phyloP scores from a whole-genome alignment of 139 green algal species.

The Chlamydomonas sphaeroides region DNA sequence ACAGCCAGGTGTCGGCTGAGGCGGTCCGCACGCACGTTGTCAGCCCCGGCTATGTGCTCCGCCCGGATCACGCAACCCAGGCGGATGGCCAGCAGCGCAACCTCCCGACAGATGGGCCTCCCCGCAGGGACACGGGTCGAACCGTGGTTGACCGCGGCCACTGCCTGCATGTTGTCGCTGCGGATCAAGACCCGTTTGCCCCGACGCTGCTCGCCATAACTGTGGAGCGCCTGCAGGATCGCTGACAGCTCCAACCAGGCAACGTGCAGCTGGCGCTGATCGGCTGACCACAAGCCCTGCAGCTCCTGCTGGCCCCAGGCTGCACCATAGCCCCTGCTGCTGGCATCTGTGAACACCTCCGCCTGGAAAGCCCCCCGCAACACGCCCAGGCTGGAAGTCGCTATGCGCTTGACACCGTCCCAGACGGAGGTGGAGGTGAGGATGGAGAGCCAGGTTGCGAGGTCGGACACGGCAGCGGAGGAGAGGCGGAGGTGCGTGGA shows the following conservation, averaged over 20 bases:
- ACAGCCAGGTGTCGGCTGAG: not conserved
- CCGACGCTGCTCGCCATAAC: not conserved
- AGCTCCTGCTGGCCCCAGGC: not conserved
- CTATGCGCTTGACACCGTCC: not conserved
- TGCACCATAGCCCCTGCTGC: not conserved
- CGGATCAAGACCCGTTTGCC: not conserved
- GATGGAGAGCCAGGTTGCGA: not conserved
- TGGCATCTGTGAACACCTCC: slow-evolving; percentile 33
- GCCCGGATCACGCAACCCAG: not conserved
- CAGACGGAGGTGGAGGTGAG: not conserved
- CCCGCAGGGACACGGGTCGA: not conserved
- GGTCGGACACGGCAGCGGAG: not conserved
- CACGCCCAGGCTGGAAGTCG: not conserved
- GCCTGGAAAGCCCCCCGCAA: not conserved
- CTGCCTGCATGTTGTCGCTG: slow-evolving; percentile 24
- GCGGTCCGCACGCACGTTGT: not conserved
- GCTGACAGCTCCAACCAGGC: slow-evolving; percentile 23
- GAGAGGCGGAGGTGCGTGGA: not conserved
- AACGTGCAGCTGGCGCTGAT: not conserved
- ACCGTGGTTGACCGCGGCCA: not conserved
- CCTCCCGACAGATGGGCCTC: no score
- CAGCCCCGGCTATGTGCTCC: not conserved
- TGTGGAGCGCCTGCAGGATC: not conserved
- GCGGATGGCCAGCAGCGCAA: no score
- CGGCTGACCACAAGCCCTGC: not conserved